Conservation (phyloP, 768 basidiomycete species). For the Hericium coralloides region DNA sequence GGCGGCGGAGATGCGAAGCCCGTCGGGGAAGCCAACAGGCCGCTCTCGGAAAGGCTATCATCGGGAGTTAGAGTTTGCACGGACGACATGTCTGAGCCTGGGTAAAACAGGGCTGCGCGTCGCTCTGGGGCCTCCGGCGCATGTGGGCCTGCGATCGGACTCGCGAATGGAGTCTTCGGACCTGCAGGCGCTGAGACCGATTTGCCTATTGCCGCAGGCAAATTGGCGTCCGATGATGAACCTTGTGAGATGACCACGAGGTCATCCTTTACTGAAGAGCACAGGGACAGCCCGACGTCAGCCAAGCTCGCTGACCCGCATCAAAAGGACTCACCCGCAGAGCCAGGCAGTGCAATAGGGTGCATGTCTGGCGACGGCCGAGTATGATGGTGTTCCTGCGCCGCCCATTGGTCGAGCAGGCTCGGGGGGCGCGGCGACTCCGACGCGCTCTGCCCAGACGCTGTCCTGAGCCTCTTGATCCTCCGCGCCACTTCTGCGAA, state of each 20-base stretch:
- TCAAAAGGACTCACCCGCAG: slow-evolving; percentile 10
- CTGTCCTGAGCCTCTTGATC: slow-evolving; percentile 36
- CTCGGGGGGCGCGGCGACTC: slow-evolving; percentile 24
- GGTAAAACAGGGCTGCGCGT: neutral
- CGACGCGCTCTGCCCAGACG: slow-evolving; percentile 23
- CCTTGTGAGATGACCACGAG: neutral
- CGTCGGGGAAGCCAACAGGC: neutral
- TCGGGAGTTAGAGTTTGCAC: slow-evolving; percentile 3
- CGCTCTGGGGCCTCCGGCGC: neutral
- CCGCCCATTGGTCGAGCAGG: slow-evolving; percentile 15
- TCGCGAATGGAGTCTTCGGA: too few relatives aligned
- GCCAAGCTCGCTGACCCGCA: too few relatives aligned
- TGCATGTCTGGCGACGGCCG: slow-evolving; percentile 22
- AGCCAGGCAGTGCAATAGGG: slow-evolving; percentile 12
- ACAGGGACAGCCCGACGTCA: too few relatives aligned
- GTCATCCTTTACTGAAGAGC: neutral
- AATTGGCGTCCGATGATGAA: too few relatives aligned
- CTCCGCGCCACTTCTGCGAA: slow-evolving; percentile 42
- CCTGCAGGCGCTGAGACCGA: too few relatives aligned
- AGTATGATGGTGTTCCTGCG: slow-evolving; percentile 4
- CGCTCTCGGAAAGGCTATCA: neutral
- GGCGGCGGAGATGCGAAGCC: slow-evolving; percentile 34
- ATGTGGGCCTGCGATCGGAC: neutral
- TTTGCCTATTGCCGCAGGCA: too few relatives aligned
- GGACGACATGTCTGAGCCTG: neutral